Percentiles rank a stretch among this genome's conserved stretches.
phyloP scores from a whole-genome alignment of 768 basidiomycete species.

The Termitomyces eurrhizus region DNA sequence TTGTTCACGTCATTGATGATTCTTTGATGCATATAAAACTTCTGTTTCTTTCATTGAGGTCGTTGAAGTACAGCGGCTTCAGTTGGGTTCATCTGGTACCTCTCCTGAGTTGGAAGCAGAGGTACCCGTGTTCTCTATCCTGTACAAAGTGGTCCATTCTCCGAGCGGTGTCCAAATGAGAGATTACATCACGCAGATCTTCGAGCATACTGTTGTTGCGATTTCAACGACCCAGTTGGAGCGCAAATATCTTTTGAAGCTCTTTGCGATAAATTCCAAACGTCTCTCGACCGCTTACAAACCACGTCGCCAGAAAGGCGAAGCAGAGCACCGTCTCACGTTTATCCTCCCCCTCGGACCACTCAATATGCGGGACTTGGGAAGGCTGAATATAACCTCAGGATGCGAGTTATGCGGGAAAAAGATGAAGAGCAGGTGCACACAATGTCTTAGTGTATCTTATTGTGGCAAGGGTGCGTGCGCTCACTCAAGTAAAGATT shows the following conservation, averaged over 20 bases:
- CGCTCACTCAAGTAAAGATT: too few relatives aligned
- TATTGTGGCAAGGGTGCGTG: slow-evolving; percentile 34
- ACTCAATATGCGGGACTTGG: slow-evolving; percentile 31
- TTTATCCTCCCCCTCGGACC: slow-evolving; percentile 36
- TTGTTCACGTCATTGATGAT: background rate
- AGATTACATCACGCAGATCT: slow-evolving; percentile 11
- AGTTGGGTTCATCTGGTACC: background rate
- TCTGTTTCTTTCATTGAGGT: slow-evolving; percentile 16
- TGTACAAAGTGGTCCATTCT: slow-evolving; percentile 22
- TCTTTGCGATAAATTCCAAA: slow-evolving; percentile 29
- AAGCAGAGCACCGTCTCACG: slow-evolving; percentile 22
- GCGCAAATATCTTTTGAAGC: slow-evolving; percentile 27
- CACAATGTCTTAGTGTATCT: slow-evolving; percentile 28
- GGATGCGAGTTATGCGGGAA: slow-evolving; percentile 39
- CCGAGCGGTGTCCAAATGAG: slow-evolving; percentile 16
- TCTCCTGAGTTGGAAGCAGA: slow-evolving; percentile 16
- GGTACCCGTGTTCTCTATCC: slow-evolving; percentile 22
- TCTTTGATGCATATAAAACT: background rate
- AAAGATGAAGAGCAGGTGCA: slow-evolving; percentile 27
- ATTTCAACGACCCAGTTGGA: slow-evolving; percentile 25
- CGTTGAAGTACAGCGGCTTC: slow-evolving; percentile 15
- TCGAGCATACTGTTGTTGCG: background rate
- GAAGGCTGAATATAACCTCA: slow-evolving; percentile 26
- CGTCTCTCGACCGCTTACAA: slow-evolving; percentile 23
- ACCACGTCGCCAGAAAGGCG: slow-evolving; percentile 16